phyloP scores from a whole-genome alignment of 2,329 filamentous ascomycete genomes.

The Diplodia corticola region DNA sequence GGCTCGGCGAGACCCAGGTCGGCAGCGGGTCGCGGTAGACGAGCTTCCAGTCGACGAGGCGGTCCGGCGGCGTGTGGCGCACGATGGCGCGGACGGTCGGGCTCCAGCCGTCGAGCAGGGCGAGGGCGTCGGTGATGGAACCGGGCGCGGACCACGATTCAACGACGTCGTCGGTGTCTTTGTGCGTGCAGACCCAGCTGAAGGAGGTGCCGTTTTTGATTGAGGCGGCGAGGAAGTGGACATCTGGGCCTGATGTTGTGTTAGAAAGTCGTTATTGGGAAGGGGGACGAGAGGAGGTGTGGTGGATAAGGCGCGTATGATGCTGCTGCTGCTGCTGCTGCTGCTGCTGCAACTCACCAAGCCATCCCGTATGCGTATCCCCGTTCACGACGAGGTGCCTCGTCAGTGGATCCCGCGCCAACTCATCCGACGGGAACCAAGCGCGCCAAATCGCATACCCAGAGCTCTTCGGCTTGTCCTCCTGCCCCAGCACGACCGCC shows the following conservation, averaged over 20 bases:
- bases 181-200: slow-evolving; percentile 41
- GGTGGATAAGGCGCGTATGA: rapidly evolving
- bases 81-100: slow-evolving; percentile 50
- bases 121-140: slow-evolving; percentile 33
- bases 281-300: no score
- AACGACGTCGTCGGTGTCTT: slow-evolving; percentile 35
- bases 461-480: slow-evolving; percentile 53
- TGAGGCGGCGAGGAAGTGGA: slow-evolving; percentile 39
- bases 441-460: slow-evolving; percentile 57
- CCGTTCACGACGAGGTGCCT: slow-evolving; percentile 36
- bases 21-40: slow-evolving; percentile 54
- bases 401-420: slow-evolving; percentile 37
- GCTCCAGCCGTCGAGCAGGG: slow-evolving; percentile 40
- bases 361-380: slow-evolving; percentile 27
- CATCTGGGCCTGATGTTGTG: slow-evolving; percentile 30
- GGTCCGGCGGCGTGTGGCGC: slow-evolving; percentile 41
- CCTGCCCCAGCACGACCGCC: slow-evolving; percentile 54
- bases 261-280: not conserved
- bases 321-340: no score
- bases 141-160: slow-evolving; percentile 39
- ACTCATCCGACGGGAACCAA: slow-evolving; percentile 38
- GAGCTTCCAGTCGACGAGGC: slow-evolving; percentile 55
- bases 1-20: slow-evolving; percentile 50
- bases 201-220: slow-evolving; percentile 39
- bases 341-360: slow-evolving; percentile 28